Evolutionary conservation across 352 stramenopile species (phyloP), one percentile per base, ranked within the genome.

Genomic region (Globisporangium sylvaticum): DNA sequence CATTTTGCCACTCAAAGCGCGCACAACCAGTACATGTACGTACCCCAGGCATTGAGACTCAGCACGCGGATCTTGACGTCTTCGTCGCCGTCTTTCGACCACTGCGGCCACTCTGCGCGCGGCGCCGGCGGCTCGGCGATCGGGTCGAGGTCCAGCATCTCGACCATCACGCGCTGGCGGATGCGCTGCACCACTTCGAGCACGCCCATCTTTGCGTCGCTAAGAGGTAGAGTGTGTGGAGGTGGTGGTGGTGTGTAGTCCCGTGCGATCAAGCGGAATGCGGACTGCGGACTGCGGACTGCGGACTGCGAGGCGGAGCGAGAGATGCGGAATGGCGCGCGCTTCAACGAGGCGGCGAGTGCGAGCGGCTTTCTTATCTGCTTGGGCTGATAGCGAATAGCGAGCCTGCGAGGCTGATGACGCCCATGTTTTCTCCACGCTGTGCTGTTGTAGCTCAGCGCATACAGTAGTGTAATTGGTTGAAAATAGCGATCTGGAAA

Each of bases 21-120:
- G 15, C 34, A 56, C 27, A 53, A 55, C 65, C 18, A 22, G 59
- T 56, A 56, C 53, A 52, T 15, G 52, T 10, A 68, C 61, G 24
- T 67, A 91, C 83, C 86, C 86, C 86, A 94, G 2, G 84, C 84
- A 54, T 92, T 94, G 27, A 94, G 73, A 42, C 80, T 91, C 15
- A 94, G 76, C 34, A 94, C 73, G 32, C 86, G 83, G 31, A 94
- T 77, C 7, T 62, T 57, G 27, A 83, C 66, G 10, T 74, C 59
- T 25, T 68, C 27, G 12, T 34, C 32, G n/a, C 25, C 42, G 58
- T 70, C 66, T n/a, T 58, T 46, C 14, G 62, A 70, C 64, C 72
- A 83, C 42, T 64, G 52, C 6, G 75, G 75, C 70, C 71, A 83
- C 4, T 71, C 58, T 0, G 69, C 57, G 59, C 76, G 71, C 29